phyloP scores from a whole-genome alignment of 2,329 filamentous ascomycete genomes.

The Pseudogymnoascus destructans region DNA sequence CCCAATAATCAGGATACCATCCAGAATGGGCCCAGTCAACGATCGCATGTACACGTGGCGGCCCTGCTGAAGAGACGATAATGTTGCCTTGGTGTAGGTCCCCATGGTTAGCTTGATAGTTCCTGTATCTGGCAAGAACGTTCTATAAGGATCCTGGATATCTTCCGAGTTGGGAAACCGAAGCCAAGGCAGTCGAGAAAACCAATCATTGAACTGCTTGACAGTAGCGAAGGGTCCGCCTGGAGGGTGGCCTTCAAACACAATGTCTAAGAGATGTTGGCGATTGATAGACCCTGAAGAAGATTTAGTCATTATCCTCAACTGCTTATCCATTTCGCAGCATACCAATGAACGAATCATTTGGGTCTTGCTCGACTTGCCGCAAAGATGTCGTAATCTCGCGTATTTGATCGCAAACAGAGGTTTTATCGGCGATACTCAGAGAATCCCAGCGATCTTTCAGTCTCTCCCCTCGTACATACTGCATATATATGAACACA shows the following conservation, averaged over 20 bases:
- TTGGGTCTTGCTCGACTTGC: not conserved
- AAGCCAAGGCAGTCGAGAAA: slow-evolving; percentile 1
- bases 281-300: not conserved
- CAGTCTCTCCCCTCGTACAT: not conserved
- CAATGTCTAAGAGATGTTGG: not conserved
- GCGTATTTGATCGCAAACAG: not conserved
- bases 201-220: not conserved
- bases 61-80: slow-evolving; percentile 9
- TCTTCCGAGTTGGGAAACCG: not conserved
- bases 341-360: not conserved
- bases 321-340: not conserved
- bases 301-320: not conserved
- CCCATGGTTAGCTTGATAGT: not conserved
- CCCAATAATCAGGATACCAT: no score
- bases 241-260: not conserved
- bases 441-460: not conserved
- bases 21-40: slow-evolving; percentile 26
- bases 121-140: slow-evolving; percentile 1
- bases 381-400: not conserved
- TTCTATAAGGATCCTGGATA: not conserved
- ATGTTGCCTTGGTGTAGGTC: not conserved
- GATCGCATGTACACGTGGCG: slow-evolving; percentile 19
- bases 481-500: slow-evolving; percentile 3
- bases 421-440: not conserved
- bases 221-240: not conserved